These are phyloP conservation scores for Selenicereus undatus DNA, from an alignment of 148 eudicot species.

Conservation along the genomic window DNA sequence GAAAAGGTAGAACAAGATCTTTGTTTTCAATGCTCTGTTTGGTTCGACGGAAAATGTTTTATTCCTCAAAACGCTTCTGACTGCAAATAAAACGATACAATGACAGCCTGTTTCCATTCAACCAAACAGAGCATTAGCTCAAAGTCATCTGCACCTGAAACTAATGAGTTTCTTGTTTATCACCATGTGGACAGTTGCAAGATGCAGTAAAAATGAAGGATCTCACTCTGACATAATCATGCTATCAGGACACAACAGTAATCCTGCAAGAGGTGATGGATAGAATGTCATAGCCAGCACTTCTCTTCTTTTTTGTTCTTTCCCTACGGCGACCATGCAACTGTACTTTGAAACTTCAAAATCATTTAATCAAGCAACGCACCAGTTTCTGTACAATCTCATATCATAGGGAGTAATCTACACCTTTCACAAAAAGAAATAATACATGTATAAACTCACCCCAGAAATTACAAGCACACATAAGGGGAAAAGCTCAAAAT, in stretches of 20 bases:
- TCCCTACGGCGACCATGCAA: neutral
- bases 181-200: conserved; percentile 37
- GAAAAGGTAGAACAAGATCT: conserved; percentile 48
- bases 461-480: neutral
- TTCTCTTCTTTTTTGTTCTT: neutral
- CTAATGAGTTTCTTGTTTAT: neutral
- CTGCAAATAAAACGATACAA: neutral
- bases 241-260: conserved; percentile 52
- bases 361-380: conserved; percentile 2
- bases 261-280: conserved; percentile 71
- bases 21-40: neutral
- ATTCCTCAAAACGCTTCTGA: neutral
- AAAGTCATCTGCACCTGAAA: neutral
- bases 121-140: neutral
- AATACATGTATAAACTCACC: neutral
- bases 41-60: neutral
- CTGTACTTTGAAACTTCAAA: conserved; percentile 8
- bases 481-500: conserved; percentile 10
- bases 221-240: conserved; percentile 41
- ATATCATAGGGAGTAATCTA: neutral
- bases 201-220: conserved; percentile 54
- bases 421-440: neutral
- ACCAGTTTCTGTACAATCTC: neutral
- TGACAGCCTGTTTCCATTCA: neutral
- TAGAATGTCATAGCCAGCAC: conserved; percentile 41